Evolutionary conservation across 306 rosid genomes (phyloP).

Genomic region (Cyamopsis tetragonoloba): DNA sequence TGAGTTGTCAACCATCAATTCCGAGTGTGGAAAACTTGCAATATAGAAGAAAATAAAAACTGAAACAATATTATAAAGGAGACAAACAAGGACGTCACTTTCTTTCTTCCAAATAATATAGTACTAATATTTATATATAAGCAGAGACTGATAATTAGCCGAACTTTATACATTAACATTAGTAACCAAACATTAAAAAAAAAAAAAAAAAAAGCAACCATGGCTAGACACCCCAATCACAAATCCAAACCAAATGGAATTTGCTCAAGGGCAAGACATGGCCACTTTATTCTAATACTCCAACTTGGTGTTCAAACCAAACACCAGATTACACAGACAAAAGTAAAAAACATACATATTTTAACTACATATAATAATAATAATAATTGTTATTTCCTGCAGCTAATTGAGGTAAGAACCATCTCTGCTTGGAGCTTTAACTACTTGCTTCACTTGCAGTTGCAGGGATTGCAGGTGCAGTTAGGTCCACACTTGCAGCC

Average conservation of each 20-base stretch:
- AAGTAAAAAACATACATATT: not conserved
- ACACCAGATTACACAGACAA: not conserved
- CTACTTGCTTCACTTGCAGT: constrained; percentile 45
- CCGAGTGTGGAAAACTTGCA: too few relatives aligned
- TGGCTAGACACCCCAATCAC: not conserved
- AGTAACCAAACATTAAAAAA: not conserved
- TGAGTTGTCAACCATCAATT: too few relatives aligned
- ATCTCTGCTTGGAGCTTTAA: constrained; percentile 31
- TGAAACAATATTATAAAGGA: rapidly evolving
- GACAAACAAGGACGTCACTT: not conserved
- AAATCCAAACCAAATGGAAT: constrained; percentile 18
- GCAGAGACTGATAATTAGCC: constrained; percentile 28
- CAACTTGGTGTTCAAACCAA: not conserved
- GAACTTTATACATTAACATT: not conserved
- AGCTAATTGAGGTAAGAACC: not conserved
- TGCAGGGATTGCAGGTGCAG: constrained; percentile 84
- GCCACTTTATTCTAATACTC: constrained; percentile 36
- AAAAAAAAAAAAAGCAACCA: constrained; percentile 22
- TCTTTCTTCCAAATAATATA: not conserved
- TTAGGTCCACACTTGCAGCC: constrained; percentile 77
- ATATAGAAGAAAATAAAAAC: not conserved
- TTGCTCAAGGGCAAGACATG: constrained; percentile 7
- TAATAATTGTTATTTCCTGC: constrained; percentile 9
- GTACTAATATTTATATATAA: not conserved
- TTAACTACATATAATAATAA: not conserved